These are phyloP conservation scores for Fusarium pseudocircinatum DNA, from an alignment of 2,329 filamentous ascomycete species.

Conservation along the genomic window DNA sequence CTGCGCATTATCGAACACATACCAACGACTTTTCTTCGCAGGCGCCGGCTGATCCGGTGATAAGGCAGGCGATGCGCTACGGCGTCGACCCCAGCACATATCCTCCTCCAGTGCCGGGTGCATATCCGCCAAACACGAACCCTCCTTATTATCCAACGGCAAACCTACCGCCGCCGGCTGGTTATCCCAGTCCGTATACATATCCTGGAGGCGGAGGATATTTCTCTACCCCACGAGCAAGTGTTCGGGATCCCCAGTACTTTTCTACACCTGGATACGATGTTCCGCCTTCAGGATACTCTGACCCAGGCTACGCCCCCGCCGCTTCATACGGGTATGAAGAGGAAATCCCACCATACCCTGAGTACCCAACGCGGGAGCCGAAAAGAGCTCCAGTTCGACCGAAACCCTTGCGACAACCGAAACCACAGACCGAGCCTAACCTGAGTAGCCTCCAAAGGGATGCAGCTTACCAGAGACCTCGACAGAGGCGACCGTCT, in stretches of 20 bases:
- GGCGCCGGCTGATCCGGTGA: not conserved
- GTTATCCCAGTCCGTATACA: not conserved
- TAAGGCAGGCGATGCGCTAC: not conserved
- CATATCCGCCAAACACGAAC: not conserved
- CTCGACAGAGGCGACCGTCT: not conserved
- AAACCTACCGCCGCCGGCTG: accelerated
- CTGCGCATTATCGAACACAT: not conserved
- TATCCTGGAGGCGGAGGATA: not conserved
- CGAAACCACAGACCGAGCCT: not conserved
- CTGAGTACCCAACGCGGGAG: not conserved
- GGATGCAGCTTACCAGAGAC: not conserved
- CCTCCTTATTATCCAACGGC: not conserved
- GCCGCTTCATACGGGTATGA: not conserved
- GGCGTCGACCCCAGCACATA: not conserved
- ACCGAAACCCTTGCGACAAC: not conserved
- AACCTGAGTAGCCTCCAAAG: not conserved
- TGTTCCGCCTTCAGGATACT: not conserved
- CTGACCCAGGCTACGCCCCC: not conserved
- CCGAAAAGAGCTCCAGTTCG: not conserved
- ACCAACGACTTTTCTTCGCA: not conserved
- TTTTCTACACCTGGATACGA: not conserved
- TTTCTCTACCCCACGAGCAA: not conserved
- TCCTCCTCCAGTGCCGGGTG: not conserved
- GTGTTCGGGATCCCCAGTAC: not conserved
- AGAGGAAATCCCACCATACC: not conserved